Evolutionary conservation across 176 grass and related monocot species (phyloP), one percentile per base, ranked within the genome.

Genomic region (Oryza meridionalis): DNA sequence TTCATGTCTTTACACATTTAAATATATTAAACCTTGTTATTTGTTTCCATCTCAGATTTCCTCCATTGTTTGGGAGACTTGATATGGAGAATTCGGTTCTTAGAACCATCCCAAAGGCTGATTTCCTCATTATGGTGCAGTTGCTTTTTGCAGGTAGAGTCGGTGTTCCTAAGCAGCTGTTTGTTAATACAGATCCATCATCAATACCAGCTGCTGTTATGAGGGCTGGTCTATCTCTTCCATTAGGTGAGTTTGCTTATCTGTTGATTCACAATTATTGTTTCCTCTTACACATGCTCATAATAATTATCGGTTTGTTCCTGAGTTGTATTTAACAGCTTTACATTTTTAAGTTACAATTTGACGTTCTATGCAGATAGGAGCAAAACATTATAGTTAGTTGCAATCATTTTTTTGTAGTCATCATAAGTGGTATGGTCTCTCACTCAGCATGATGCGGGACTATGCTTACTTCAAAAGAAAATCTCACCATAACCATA

Each of bases 101-200:
- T 83, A 55, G 84, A 79, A 78, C 84, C 69, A 79, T 75, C 47
- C 6, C 50, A 86, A 86, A 90, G 47, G 61, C 68, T 83, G 59
- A 73, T 90, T 86, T 90, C 79, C 82, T 90, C 80, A 86, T 82
- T 61, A 49, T 83, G 78, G 75, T 79, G 63, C 69, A 85, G 69
- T 92, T 90, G 40, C 65, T 32, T 86, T 88, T 90, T 78, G 72
- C 84, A 99, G 96, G 96, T 88, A 90, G 90, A 90, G 93, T 99
- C 77, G 81, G 85, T 38, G 88, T 91, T 62, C 96, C 96, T 35
- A 99, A 88, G 82, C 96, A 99, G 70, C 78, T 99, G 50, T 94
- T 99, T 75, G 84, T 99, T 77, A 92, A 85, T 47, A 88, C 80
- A 74, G 96, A 99, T 74, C 88, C 96, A 16, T 94, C 63, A 22